Base-by-base conservation (phyloP, 2,329 filamentous ascomycete genomes). In the Zymoseptoria tritici region DNA sequence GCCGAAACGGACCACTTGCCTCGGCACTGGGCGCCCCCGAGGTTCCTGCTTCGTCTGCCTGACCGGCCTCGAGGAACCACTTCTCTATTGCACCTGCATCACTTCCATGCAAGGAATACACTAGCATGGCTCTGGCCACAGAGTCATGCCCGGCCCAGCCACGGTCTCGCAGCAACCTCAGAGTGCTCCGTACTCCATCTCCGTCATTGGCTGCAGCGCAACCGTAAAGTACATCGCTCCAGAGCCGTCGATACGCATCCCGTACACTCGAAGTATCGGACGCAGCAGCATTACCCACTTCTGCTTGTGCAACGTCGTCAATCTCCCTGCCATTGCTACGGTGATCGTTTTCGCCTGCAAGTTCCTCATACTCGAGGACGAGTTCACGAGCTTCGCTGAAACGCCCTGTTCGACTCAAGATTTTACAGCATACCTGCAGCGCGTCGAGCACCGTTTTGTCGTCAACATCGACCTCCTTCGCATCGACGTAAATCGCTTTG, bases 81-180 rank as follows among this genome's bases (percentile, higher is more conserved):
- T 78, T 71, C 68, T 88, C 86, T 2, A 86, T 86, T 62, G 83
- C 81, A n/a, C 79, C 72, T 3, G 87, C 70, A 53, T 84, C 77
- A 64, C 85, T 77, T 52, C 78, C 79, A 11, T 77, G 72, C 1
- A 86, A 83, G 66, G 86, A 91, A 66, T 87, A 88, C 0, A 72
- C 73, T 2, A 86, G 58, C 61, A 69, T 62, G 6, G 29, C 20
- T 8, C 24, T 9, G 16, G 36, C 6, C 13, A 16, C 36, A 7
- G n/a, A n/a, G 13, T 3, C 2, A 46, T 16, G 4, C 13, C 36
- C 13, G 4, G 13, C 36, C 2, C 13, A 3, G 1, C 11, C 36
- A 46, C 36, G 36, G 16, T 46, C 36, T n/a, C 16, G 36, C 36
- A 46, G 13, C 5, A 46, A 11, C 13, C 16, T 46, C 13, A 46